Base-by-base conservation (phyloP, 2,329 filamentous ascomycete species). In the Nothophaeocryptopus gaeumannii region DNA sequence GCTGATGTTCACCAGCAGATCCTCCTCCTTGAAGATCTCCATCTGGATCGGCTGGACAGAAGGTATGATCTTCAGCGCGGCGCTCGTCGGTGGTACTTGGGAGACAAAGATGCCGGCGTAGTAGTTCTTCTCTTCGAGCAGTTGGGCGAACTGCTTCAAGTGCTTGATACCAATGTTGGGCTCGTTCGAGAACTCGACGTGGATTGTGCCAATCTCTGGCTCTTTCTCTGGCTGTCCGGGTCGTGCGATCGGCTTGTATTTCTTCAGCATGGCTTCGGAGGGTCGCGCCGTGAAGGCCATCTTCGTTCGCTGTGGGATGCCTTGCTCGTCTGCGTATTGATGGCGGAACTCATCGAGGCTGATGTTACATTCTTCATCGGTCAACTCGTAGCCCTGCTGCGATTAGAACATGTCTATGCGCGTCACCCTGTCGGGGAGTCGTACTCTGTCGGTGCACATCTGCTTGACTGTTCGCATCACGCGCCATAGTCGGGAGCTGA, bases 1-100 rank as follows among this genome's bases (percentile, higher is more conserved):
- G 52, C 92, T 97, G 71, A 99, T 97, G 74, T 99, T 99, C 72
- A 99, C 91, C 53, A 97, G 79, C 63, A 99, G 74, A 73, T 99
- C 93, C 70, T 93, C 87, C 77, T 97, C 93, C 63, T 92, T 82
- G 76, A 99, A 99, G 68, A 89, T 89, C 76, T 99, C 93, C 66
- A 96, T 89, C 65, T 88, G 83, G 47, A 86, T 87, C 55, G 84
- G 83, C 61, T 87, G 82, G 50, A 92, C 83, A 52, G 85, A 84
- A 58, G 84, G 84, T 62, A 95, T 86, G 60, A 91, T 84, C 75
- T 95, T 95, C 70, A 92, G 83, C 33, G 91, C 92, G 53, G 91
- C 87, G 26, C 89, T 81, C 0, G 90, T 95, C 52, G 96, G 86
- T 39, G 88, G 77, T 40, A 85, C 86, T 66, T 86, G 81, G 50